Conservation (phyloP, 2,329 filamentous ascomycete genomes). For the Aspergillus puulaauensis region DNA sequence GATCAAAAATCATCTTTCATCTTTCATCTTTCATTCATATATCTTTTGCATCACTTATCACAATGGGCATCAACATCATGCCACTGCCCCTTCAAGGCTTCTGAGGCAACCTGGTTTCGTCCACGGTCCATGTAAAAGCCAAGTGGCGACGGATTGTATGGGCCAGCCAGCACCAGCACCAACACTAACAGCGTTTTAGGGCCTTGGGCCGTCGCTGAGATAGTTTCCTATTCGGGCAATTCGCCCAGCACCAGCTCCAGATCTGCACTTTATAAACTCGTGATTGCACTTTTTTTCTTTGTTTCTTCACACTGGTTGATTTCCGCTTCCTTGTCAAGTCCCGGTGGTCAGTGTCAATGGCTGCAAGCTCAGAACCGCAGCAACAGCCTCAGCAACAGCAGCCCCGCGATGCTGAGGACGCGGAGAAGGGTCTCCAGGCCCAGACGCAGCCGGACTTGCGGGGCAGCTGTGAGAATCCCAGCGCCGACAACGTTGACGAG, state of each 20-base stretch:
- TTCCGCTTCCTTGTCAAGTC: background rate
- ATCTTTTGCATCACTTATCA: no score
- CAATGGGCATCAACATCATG: no score
- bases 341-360: background rate
- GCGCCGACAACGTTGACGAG: background rate
- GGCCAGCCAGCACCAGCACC: background rate
- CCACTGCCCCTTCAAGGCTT: no score
- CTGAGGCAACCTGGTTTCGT: no score
- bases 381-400: background rate
- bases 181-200: background rate
- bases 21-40: background rate
- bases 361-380: background rate
- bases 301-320: no score
- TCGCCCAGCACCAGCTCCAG: background rate
- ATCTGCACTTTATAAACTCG: background rate
- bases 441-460: background rate
- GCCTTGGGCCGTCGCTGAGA: background rate
- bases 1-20: background rate
- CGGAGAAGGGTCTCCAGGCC: background rate
- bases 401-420: background rate
- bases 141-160: background rate
- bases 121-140: background rate
- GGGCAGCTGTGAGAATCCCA: background rate
- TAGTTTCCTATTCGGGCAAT: background rate
- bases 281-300: background rate